phyloP scores from a whole-genome alignment of 331 rosid genomes.

The Acacia concinna region DNA sequence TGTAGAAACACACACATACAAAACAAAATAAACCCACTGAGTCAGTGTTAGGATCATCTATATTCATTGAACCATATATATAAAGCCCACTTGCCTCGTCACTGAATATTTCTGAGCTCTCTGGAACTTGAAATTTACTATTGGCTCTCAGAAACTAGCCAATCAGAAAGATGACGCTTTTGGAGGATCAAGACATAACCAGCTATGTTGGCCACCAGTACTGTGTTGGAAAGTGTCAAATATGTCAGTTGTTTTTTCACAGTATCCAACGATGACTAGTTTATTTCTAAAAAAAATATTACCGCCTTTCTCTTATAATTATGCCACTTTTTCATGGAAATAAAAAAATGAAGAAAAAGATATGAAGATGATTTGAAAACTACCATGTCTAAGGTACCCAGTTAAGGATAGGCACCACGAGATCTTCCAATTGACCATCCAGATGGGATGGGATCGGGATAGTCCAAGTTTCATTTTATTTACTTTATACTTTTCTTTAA shows the following conservation, averaged over 20 bases:
- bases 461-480: no score
- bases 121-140: neutral
- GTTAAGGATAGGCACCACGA: no score
- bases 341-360: no score
- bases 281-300: neutral
- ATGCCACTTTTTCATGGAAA: no score
- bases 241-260: slow-evolving; percentile 10
- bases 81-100: slow-evolving; percentile 1
- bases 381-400: no score
- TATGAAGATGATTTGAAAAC: no score
- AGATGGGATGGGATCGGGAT: no score
- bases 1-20: neutral
- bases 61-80: neutral
- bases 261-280: neutral
- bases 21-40: slow-evolving; percentile 17
- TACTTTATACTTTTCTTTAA: no score
- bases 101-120: slow-evolving; percentile 2
- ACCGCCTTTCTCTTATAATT: no score
- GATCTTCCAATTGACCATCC: no score
- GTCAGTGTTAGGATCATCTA: neutral
- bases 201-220: neutral
- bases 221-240: neutral
- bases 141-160: neutral
- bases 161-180: neutral
- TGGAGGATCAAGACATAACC: slow-evolving; percentile 7